Percentiles rank a stretch among this genome's conserved stretches.
phyloP scores from a whole-genome alignment of 2,329 filamentous ascomycete species.

The Fusarium armeniacum region DNA sequence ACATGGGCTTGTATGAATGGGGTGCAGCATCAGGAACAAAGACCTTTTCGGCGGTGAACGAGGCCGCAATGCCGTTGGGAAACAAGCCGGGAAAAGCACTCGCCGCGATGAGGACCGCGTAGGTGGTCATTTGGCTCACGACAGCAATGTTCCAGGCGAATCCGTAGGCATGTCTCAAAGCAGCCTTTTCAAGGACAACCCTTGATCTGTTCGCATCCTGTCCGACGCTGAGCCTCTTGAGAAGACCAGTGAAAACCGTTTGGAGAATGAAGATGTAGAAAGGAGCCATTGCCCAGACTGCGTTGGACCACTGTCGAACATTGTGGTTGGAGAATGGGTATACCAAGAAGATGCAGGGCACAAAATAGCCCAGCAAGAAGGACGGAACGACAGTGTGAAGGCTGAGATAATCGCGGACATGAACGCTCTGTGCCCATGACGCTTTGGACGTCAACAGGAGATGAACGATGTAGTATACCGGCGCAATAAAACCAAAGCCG shows the following conservation, averaged over 20 bases:
- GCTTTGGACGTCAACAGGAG: conserved; percentile 38
- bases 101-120: conserved; percentile 28
- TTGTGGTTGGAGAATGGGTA: conserved; percentile 41
- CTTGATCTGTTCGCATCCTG: conserved; percentile 37
- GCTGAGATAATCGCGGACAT: conserved; percentile 37
- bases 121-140: conserved; percentile 42
- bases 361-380: conserved; percentile 44
- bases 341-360: conserved; percentile 34
- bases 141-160: conserved; percentile 50
- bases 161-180: conserved; percentile 43
- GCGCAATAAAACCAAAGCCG: conserved; percentile 45
- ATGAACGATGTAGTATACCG: conserved; percentile 43
- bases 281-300: conserved; percentile 45
- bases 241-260: conserved; percentile 29
- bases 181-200: conserved; percentile 33
- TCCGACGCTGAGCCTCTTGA: conserved; percentile 45
- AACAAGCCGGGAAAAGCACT: conserved; percentile 33
- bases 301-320: conserved; percentile 44
- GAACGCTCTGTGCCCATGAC: conserved; percentile 22
- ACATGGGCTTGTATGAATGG: conserved; percentile 39
- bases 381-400: conserved; percentile 42
- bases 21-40: conserved; percentile 41
- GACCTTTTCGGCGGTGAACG: conserved; percentile 27
- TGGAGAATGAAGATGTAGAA: conserved; percentile 37
- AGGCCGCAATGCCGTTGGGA: conserved; percentile 32